Evolutionary conservation across 805 yeast genomes (phyloP).

Genomic region (Kodamaea laetipori): DNA sequence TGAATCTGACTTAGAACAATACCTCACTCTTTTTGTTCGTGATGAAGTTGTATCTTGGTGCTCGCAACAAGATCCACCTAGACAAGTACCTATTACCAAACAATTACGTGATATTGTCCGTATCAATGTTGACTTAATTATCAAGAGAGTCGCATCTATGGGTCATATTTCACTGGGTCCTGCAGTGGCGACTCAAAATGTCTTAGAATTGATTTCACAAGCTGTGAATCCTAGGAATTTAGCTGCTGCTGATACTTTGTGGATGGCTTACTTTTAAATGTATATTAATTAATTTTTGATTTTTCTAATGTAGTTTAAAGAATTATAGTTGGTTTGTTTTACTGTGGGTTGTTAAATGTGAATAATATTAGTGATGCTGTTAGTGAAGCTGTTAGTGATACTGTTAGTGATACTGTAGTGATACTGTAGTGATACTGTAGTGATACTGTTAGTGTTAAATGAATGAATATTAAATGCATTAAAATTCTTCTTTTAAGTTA

Average conservation of each 20-base stretch:
- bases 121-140: slow-evolving; percentile 81
- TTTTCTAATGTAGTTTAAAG: neutral
- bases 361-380: no score
- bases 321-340: no score
- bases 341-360: no score
- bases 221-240: slow-evolving; percentile 94
- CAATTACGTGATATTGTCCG: slow-evolving; percentile 85
- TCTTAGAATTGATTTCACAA: slow-evolving; percentile 85
- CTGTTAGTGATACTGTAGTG: no score
- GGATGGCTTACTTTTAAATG: slow-evolving; percentile 87
- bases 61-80: slow-evolving; percentile 71
- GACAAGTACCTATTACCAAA: slow-evolving; percentile 79
- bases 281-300: neutral
- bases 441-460: no score
- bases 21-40: slow-evolving; percentile 88
- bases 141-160: slow-evolving; percentile 75
- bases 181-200: slow-evolving; percentile 83
- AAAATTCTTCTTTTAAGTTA: no score
- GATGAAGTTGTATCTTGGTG: slow-evolving; percentile 97
- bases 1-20: slow-evolving; percentile 88
- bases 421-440: no score
- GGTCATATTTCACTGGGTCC: slow-evolving; percentile 61
- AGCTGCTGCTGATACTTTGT: slow-evolving; percentile 86
- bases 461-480: no score
- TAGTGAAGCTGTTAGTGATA: no score